phyloP scores from a whole-genome alignment of 108 stramenopile species.

The Stephanodiscus triporus region DNA sequence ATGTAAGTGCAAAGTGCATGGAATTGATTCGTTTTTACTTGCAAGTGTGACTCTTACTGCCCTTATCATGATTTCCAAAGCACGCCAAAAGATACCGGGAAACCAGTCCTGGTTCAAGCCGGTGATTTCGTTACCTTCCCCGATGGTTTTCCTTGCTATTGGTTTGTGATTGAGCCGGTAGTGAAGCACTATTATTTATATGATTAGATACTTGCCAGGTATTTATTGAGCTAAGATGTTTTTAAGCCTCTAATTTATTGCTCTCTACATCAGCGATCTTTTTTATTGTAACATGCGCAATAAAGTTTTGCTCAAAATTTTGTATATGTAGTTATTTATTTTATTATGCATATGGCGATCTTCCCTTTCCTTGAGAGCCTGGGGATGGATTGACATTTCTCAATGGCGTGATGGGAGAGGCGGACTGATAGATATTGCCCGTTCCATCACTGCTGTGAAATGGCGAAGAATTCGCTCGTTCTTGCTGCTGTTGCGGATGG shows the following conservation, averaged over 20 bases:
- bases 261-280: not conserved
- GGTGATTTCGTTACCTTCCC: not conserved
- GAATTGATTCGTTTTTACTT: too few relatives aligned
- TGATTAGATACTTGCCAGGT: not conserved
- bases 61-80: not conserved
- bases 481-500: slow-evolving; percentile 19
- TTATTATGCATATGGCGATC: not conserved
- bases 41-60: too few relatives aligned
- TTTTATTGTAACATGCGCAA: not conserved
- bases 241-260: too few relatives aligned
- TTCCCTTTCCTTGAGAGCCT: not conserved
- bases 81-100: not conserved
- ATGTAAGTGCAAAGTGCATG: not conserved
- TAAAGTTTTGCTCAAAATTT: too few relatives aligned
- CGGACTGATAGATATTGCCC: slow-evolving; percentile 42
- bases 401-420: slow-evolving; percentile 39
- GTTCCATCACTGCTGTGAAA: slow-evolving; percentile 24
- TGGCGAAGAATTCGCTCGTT: slow-evolving; percentile 13
- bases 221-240: not conserved
- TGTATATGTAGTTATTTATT: too few relatives aligned
- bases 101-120: not conserved
- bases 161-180: not conserved
- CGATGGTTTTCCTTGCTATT: not conserved
- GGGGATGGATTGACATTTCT: not conserved
- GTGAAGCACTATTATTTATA: not conserved